Evolutionary conservation across 768 basidiomycete genomes (phyloP).

Genomic region (Phanerodontia chrysosporium): DNA sequence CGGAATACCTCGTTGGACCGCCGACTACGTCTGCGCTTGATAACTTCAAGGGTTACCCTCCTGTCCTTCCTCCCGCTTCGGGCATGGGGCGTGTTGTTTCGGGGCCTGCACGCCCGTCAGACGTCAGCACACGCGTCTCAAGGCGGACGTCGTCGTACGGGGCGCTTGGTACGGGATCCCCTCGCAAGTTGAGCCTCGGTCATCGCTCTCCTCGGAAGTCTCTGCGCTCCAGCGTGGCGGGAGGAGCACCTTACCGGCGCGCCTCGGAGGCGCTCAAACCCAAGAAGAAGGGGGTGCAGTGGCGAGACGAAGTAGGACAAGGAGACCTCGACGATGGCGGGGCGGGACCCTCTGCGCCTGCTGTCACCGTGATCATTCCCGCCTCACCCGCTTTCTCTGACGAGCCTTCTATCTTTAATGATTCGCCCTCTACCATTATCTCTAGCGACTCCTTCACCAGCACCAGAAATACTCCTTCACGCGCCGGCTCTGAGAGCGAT

Average conservation of each 20-base stretch:
- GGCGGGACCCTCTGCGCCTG: conserved; percentile 13
- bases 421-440: conserved; percentile 28
- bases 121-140: conserved; percentile 35
- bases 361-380: conserved; percentile 16
- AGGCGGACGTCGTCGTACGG: conserved; percentile 43
- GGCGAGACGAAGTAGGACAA: conserved; percentile 84
- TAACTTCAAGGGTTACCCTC: conserved; percentile 47
- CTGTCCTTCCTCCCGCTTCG: conserved; percentile 29
- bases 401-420: not conserved
- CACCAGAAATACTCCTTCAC: conserved; percentile 16
- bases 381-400: conserved; percentile 4
- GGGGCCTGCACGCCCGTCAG: conserved; percentile 36
- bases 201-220: conserved; percentile 63
- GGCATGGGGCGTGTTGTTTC: conserved; percentile 43
- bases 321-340: conserved; percentile 71
- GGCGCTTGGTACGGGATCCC: conserved; percentile 36
- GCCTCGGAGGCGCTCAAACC: conserved; percentile 50
- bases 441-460: conserved; percentile 3
- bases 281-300: conserved; percentile 75
- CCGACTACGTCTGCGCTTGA: conserved; percentile 32
- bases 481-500: conserved; percentile 69
- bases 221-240: conserved; percentile 55
- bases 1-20: conserved; percentile 46
- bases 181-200: conserved; percentile 19
- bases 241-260: conserved; percentile 55